Percentiles rank a stretch among this genome's conserved stretches.
These are phyloP conservation scores for Calocybe gambosa DNA, from an alignment of 1,284 basidiomycete species.

Conservation along the genomic window DNA sequence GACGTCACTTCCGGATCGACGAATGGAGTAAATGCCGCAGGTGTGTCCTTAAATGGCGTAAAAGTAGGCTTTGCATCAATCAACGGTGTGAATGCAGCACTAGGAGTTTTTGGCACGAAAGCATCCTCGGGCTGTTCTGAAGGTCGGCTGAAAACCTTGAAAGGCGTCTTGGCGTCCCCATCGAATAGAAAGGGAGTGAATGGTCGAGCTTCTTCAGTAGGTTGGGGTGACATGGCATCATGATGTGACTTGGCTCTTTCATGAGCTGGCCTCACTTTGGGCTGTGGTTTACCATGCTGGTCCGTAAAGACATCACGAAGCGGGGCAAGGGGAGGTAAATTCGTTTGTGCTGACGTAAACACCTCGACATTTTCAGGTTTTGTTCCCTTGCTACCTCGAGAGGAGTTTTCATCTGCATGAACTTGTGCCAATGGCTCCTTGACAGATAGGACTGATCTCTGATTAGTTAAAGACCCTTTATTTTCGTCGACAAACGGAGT, in stretches of 20 bases:
- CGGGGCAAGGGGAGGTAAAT: constrained; percentile 30
- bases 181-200: constrained; percentile 49
- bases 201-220: constrained; percentile 20
- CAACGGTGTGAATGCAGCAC: constrained; percentile 33
- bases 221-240: constrained; percentile 22
- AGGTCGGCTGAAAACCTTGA: constrained; percentile 69
- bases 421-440: constrained; percentile 26
- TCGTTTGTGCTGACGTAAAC: constrained; percentile 50
- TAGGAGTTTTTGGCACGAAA: constrained; percentile 41
- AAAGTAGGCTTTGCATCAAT: constrained; percentile 27
- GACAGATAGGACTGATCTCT: constrained; percentile 26
- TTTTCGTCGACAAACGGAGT: constrained; percentile 41
- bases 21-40: constrained; percentile 27
- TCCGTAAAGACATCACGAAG: constrained; percentile 43
- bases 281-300: constrained; percentile 34
- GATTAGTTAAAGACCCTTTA: constrained; percentile 30
- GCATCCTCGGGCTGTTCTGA: constrained; percentile 33
- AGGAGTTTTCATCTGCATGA: constrained; percentile 21
- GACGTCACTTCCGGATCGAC: constrained; percentile 16
- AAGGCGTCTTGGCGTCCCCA: constrained; percentile 45
- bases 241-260: constrained; percentile 40
- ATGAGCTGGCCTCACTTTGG: constrained; percentile 31
- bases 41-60: constrained; percentile 21
- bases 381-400: constrained; percentile 21
- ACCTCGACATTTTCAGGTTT: constrained; percentile 39